Conservation (phyloP, 306 rosid genomes). For the Glycine latifolia region DNA sequence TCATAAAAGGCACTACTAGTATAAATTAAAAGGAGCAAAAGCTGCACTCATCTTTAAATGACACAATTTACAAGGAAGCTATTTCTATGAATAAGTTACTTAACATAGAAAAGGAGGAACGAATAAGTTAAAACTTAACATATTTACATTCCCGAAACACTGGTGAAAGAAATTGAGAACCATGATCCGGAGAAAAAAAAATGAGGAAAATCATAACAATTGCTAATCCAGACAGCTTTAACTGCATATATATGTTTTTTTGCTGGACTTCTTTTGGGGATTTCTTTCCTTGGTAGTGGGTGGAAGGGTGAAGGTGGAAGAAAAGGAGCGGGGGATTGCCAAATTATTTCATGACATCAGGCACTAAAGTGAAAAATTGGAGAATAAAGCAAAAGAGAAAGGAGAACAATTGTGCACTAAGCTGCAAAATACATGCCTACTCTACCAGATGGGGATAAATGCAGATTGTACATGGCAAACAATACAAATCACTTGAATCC, state of each 20-base stretch:
- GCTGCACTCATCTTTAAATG: constrained; percentile 5
- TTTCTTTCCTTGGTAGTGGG: constrained; percentile 8
- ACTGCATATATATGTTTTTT: constrained; percentile 1
- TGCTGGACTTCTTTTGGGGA: not conserved
- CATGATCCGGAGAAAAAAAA: constrained; percentile 1
- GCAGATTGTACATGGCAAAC: not conserved
- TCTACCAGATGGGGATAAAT: constrained; percentile 26
- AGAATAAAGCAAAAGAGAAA: constrained; percentile 18
- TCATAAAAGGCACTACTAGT: not conserved
- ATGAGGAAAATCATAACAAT: not conserved
- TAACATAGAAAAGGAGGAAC: constrained; percentile 16
- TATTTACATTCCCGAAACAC: constrained; percentile 51
- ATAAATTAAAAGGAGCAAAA: not conserved
- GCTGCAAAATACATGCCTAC: constrained; percentile 43
- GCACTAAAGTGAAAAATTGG: constrained; percentile 26
- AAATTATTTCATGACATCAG: constrained; percentile 40
- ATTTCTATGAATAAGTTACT: constrained; percentile 7
- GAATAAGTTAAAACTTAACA: constrained; percentile 23
- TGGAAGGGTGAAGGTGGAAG: not conserved
- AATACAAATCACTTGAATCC: constrained; percentile 35
- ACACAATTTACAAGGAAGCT: constrained; percentile 34
- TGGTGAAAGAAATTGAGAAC: constrained; percentile 18
- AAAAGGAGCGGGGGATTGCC: not conserved
- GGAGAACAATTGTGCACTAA: constrained; percentile 30
- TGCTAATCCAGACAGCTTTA: constrained; percentile 43